Base-by-base conservation (phyloP, 495 filamentous ascomycete genomes). In the Daldinia concentrica region DNA sequence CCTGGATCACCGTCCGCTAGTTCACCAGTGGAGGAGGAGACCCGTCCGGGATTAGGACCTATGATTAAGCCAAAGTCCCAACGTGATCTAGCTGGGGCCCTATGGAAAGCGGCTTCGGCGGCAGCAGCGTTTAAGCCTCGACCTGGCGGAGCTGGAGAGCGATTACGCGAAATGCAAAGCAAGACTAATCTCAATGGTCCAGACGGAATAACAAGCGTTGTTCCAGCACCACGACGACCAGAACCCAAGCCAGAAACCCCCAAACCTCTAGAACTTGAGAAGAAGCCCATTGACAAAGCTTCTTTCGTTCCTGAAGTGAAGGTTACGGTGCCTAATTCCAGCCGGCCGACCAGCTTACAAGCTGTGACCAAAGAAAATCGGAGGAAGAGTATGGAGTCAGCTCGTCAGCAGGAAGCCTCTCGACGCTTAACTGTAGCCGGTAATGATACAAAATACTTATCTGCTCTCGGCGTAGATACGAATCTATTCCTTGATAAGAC, bases 181-280 rank as follows among this genome's bases (percentile, higher is more conserved):
- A 87, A 92, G 69, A 43, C 32, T 6, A 81, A 74, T 15, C 78
- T 74, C 19, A 85, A 87, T 24, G 93, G 90, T 32, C 90, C 92
- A 6, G 93, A 97, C 83, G 94, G 94, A 6, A 95, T 97, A 63
- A 95, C 90, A 2, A 87, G 89, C 37, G 93, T 97, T 55, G 89
- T 97, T 12, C 93, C 92, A 5, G 91, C 93, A 1, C 92, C 93
- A 4, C 89, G 77, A 3, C 79, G 79, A 37, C 80, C 80, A n/a
- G 66, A 67, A 43, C 78, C 77, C 0, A 61, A 66, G 8, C 69
- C 71, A 3, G 69, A 70, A 43, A 68, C 45, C 32, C 64, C 66
- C 5, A 79, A 75, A 45, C 36, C 67, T 26, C 26, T n/a, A 7
- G 73, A 62, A 57, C 73, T 66, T 11, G 78, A 76, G 26, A 82